These are phyloP conservation scores for Postia placenta DNA, from an alignment of 768 basidiomycete species.

Conservation along the genomic window DNA sequence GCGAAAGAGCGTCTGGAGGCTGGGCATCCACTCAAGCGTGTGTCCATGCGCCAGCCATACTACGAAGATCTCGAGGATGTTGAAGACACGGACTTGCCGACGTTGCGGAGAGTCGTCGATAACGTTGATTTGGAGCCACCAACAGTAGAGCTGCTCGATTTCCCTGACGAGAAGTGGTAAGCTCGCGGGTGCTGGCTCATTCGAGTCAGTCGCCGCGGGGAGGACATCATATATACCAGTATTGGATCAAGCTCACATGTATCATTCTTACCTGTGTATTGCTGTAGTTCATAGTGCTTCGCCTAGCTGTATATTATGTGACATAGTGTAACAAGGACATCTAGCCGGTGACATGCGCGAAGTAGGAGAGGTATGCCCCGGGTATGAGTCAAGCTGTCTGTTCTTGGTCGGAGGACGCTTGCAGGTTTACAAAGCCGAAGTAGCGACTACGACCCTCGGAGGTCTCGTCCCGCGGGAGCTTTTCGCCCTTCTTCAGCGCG, in stretches of 20 bases:
- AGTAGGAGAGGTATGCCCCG: no score
- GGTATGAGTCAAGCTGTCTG: not conserved
- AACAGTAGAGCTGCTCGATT: constrained; percentile 6
- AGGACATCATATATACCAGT: no score
- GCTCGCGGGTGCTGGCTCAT: not conserved
- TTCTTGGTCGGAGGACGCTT: constrained; percentile 19
- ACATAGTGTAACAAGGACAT: no score
- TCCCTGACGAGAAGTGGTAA: constrained; percentile 14
- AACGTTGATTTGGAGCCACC: constrained; percentile 23
- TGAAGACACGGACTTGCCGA: constrained; percentile 22
- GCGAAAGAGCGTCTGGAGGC: constrained; percentile 15
- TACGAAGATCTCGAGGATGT: constrained; percentile 24
- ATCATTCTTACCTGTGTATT: no score
- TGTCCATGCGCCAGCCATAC: constrained; percentile 20
- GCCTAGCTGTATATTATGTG: not conserved
- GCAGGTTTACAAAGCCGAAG: constrained; percentile 73
- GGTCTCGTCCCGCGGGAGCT: constrained; percentile 76
- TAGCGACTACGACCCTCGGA: constrained; percentile 75
- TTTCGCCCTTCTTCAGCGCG: constrained; percentile 76
- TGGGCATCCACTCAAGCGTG: constrained; percentile 18
- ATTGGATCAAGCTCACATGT: no score
- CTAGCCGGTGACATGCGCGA: no score
- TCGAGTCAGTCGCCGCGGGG: no score
- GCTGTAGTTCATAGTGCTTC: not conserved
- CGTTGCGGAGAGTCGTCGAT: constrained; percentile 19